Base-by-base conservation (phyloP, 1,284 basidiomycete genomes). In the Mrakiaceae sp. region DNA sequence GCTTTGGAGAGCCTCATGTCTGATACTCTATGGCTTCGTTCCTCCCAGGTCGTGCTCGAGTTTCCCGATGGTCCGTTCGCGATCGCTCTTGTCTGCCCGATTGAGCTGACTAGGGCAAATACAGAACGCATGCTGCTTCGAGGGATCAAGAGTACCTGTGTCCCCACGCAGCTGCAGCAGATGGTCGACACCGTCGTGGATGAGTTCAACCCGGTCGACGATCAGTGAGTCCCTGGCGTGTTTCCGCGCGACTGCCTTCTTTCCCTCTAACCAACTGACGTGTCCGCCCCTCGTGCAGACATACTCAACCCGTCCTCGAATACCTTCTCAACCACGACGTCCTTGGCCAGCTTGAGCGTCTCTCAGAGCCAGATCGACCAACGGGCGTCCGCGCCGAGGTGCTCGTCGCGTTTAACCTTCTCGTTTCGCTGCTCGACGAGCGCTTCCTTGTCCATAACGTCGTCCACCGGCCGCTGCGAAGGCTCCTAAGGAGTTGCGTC, bases 311-410 rank as follows among this genome's bases (percentile, higher is more conserved):
- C 14, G 95, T 91, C 73, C 79, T 96, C 67, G 95, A 97, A 75
- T 91, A 90, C 75, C 81, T 96, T 44, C 78, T 98, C 59, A 90
- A 93, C 78, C 87, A 94, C 71, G 90, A 92, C 78, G 82, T 94
- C 1, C 79, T 95, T 27, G 85, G 85, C 2, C 83, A 83, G 2
- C 84, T 96, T n/a, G 92, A 93, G 66, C 83, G 85, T 70, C 81
- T 93, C 46, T 90, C 88, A 72, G 87, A 90, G 72, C 74, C 81
- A 1, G 91, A 94, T 75, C 81, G 88, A 56, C 91, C 90, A 1
- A 83, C 83, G 58, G 91, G 90, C 16, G 86, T 92, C 69, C 88
- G 92, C 74, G 88, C 85, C 56, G 87, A 91, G 73, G 88, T 94
- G 9, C 80, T 95, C 16, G 82, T 85, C 52, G 81, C 87, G 3